Evolutionary conservation across 257 asterid species (phyloP).

Genomic region (Buddleja alternifolia): DNA sequence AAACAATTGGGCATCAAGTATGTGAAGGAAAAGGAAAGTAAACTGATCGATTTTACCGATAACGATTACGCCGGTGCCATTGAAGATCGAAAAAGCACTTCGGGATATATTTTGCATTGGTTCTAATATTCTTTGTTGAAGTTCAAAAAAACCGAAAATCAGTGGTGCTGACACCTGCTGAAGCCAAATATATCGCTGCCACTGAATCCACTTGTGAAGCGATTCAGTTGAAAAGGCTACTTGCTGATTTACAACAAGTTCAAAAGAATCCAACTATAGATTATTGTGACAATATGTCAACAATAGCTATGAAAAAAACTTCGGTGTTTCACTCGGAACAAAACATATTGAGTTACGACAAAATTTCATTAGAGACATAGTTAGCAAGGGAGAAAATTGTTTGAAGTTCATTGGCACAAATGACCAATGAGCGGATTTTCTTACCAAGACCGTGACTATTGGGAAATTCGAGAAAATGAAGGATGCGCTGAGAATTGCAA

Average conservation of each 20-base stretch:
- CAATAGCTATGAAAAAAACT: constrained; percentile 5
- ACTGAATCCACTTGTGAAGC: constrained; percentile 3
- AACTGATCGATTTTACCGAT: neutral
- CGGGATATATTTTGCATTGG: constrained; percentile 25
- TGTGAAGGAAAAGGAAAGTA: no score
- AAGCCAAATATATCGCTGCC: constrained; percentile 5
- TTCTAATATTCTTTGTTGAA: neutral
- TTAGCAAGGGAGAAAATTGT: neutral
- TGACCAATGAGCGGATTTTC: no score
- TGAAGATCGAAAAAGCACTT: constrained; percentile 22
- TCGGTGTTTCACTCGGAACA: constrained; percentile 19
- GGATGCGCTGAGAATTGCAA: no score
- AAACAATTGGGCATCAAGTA: no score
- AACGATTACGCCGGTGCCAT: constrained; percentile 5
- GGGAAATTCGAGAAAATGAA: no score
- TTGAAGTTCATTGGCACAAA: constrained; percentile 25
- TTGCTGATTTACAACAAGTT: neutral
- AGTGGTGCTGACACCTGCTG: neutral
- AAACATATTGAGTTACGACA: no score
- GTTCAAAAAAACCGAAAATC: neutral
- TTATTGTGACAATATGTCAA: no score
- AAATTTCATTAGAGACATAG: constrained; percentile 16
- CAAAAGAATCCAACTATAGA: neutral
- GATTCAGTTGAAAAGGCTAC: constrained; percentile 16
- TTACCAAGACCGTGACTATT: no score